Base-by-base conservation (phyloP, 31 red algal genomes). In the Bonnemaisonia californica region DNA sequence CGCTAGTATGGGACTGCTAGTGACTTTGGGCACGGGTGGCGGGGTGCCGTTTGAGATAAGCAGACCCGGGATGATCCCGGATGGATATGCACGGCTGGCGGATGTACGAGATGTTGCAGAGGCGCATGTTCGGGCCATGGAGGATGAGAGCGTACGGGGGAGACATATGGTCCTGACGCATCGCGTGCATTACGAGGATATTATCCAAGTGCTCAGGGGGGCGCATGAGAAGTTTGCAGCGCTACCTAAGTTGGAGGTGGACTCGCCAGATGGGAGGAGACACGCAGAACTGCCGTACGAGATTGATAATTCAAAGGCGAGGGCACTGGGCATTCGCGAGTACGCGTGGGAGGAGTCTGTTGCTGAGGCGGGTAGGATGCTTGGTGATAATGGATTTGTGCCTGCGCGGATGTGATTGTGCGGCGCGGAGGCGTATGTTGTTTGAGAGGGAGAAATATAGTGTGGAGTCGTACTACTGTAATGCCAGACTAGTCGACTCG, bases 91-190 rank as follows among this genome's bases (percentile, higher is more conserved):
- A 29, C 39, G 62, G 12, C 42, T 81, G 54, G 77, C 69, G 47
- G 77, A 81, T 27, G 62, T 81, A 33, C 60, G 77, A 16, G 41
- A 81, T 29, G 77, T 81, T 16, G 77, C 60, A 31, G 63, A 69
- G 39, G 77, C 59, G 13, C 62, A 81, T 62, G 77, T 81, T 66
- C 60, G 35, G 60, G 77, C 77, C 2, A 55, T 81, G 11, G 74
- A 78, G 37, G 23, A 57, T 36, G 42, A 57, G 23, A 62, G 54
- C 32, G 77, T 62, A 29, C 41, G 69, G 42, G 77, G 62, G 22
- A 40, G 77, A 57, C 69, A 81, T 58, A 34, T 81, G 77, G 30
- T 81, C 42, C 35, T 81, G 24, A 65, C 77, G 41, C 29, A 42
- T 41, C 51, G 62, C 40, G 54, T 66, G 13, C 77, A 81, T 65